These are phyloP conservation scores for Pistacia atlantica DNA, from an alignment of 345 rosid species.

Conservation along the genomic window DNA sequence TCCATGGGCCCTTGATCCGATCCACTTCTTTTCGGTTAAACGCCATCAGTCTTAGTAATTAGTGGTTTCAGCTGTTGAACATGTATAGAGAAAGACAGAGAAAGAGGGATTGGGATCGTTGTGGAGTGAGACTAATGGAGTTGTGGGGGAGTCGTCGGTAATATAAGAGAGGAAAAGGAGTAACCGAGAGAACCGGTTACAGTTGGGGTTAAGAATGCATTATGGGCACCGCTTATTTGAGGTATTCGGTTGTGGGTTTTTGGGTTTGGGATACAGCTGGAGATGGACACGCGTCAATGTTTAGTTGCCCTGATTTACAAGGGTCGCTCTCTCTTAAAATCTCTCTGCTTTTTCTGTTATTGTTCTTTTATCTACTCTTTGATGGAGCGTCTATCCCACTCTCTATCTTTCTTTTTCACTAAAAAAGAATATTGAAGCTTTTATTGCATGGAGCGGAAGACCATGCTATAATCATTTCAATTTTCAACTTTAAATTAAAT, in stretches of 20 bases:
- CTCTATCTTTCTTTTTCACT: constrained; percentile 11
- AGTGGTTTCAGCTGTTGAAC: constrained; percentile 13
- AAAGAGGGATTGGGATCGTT: not conserved
- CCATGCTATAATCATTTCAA: not conserved
- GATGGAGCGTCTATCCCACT: constrained; percentile 49
- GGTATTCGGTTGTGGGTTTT: constrained; percentile 53
- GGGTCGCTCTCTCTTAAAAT: constrained; percentile 25
- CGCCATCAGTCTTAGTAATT: constrained; percentile 6
- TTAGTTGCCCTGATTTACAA: constrained; percentile 35
- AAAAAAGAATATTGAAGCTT: not conserved
- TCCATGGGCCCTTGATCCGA: constrained; percentile 98
- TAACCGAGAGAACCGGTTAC: constrained; percentile 46
- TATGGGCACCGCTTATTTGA: constrained; percentile 50
- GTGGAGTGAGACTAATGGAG: not conserved
- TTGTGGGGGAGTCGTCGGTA: not conserved
- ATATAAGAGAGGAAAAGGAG: constrained; percentile 31
- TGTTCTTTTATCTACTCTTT: constrained; percentile 7
- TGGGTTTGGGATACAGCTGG: constrained; percentile 91
- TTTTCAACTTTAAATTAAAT: not conserved
- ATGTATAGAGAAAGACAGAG: constrained; percentile 20
- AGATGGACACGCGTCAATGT: constrained; percentile 68
- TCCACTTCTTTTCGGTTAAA: constrained; percentile 53
- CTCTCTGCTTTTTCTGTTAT: constrained; percentile 12
- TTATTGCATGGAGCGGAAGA: constrained; percentile 18
- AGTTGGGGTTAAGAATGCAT: constrained; percentile 25